Base-by-base conservation (phyloP, 1,284 basidiomycete genomes). In the Austropuccinia psidii region DNA sequence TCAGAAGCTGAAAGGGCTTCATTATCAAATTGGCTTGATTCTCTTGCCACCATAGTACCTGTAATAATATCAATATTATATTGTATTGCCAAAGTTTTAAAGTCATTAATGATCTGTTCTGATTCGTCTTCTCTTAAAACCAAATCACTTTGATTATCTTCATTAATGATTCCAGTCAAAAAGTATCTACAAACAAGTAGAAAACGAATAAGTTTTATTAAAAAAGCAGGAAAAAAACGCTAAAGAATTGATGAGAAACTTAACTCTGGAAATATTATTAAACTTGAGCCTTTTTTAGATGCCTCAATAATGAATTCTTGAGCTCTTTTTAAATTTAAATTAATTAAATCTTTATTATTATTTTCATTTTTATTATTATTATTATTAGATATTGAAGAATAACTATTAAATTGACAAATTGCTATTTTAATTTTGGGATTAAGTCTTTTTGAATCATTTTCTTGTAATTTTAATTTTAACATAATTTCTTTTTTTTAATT, bases 241-340 rank as follows among this genome's bases (percentile, higher is more conserved):
- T 7, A 7, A 31, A 27, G 15, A 29, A 4, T 24, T 4, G 15
- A 11, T 33, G 17, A 19, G 31, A 6, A 19, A 29, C 27, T 50
- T 33, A 33, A 69, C 66, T 69, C 66, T n/a, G 66, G 66, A 41
- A 69, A 69, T 50, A 69, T 58, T 33, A 69, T 69, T 41, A 69
- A 31, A 24, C 49, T 29, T 8, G 66, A 50, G 2, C 13, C n/a
- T 27, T 69, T 13, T 4, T 58, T 13, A 29, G 54, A 35, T 31
- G 66, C 66, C 8, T 27, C 35, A 24, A 54, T 19, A 13, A 69
- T 58, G 55, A 57, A 69, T 21, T 47, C n/a, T 39, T 58, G 45
- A 1, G 55, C 39, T 41, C 49, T 69, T 15, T 33, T 29, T 19
- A 69, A 69, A 45, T 69, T 65, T 37, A 24, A 57, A 41, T n/a